These are phyloP conservation scores for Dothistroma pini DNA, from an alignment of 2,329 filamentous ascomycete species.

Conservation along the genomic window DNA sequence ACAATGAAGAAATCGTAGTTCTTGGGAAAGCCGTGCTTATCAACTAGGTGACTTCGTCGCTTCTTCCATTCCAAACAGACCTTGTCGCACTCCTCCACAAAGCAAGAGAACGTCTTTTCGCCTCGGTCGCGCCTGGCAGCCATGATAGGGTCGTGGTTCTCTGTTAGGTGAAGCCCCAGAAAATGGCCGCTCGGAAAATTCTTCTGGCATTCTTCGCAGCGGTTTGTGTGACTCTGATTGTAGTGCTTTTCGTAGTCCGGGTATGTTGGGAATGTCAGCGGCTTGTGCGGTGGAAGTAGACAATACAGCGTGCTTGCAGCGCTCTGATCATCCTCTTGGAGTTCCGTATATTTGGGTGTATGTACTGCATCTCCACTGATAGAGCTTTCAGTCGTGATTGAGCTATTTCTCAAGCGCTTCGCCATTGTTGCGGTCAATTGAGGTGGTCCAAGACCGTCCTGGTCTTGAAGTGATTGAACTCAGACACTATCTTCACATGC, in stretches of 20 bases:
- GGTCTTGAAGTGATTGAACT: neutral
- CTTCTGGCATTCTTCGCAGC: conserved; percentile 77
- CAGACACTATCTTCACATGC: neutral
- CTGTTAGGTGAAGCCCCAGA: conserved; percentile 79
- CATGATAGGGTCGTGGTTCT: conserved; percentile 81
- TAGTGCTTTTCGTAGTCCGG: conserved; percentile 87
- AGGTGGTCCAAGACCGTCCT: neutral
- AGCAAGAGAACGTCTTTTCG: conserved; percentile 89
- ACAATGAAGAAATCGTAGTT: conserved; percentile 87
- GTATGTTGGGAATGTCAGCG: conserved; percentile 68
- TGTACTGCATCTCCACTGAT: conserved; percentile 9
- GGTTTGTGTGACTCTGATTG: conserved; percentile 71
- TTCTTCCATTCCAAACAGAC: conserved; percentile 82
- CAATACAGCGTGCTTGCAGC: conserved; percentile 65
- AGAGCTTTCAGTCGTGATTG: conserved; percentile 19
- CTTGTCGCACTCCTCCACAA: conserved; percentile 82
- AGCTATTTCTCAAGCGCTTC: conserved; percentile 58
- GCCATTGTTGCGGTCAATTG: conserved; percentile 45
- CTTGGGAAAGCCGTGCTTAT: conserved; percentile 86
- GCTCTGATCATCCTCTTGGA: conserved; percentile 46
- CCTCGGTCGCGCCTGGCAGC: conserved; percentile 70
- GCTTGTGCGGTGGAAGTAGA: conserved; percentile 73
- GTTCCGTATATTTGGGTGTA: conserved; percentile 48
- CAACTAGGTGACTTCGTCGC: conserved; percentile 80
- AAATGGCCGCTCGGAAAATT: conserved; percentile 86